These are phyloP conservation scores for Curvularia sp. DNA, from an alignment of 2,329 filamentous ascomycete species.

Conservation along the genomic window DNA sequence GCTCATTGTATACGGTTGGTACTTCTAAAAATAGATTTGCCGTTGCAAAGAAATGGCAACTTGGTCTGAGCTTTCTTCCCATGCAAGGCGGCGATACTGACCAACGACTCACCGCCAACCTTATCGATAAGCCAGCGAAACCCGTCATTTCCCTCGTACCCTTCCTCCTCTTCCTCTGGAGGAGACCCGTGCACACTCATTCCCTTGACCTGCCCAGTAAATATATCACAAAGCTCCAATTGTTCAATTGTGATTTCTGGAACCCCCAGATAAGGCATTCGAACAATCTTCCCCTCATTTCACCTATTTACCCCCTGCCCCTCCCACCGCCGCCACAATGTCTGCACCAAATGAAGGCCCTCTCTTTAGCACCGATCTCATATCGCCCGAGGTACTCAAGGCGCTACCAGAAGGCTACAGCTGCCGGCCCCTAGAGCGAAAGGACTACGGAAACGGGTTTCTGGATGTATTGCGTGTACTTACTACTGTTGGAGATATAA, in stretches of 20 bases:
- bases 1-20: background rate
- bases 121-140: constrained; percentile 32
- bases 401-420: constrained; percentile 81
- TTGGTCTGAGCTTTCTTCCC: background rate
- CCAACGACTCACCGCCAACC: constrained; percentile 27
- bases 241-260: background rate
- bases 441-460: constrained; percentile 82
- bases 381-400: constrained; percentile 75
- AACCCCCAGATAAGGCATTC: background rate
- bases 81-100: background rate
- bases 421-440: constrained; percentile 77
- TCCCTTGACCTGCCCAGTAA: background rate
- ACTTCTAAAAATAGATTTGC: constrained; percentile 7
- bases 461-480: constrained; percentile 90
- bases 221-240: constrained; percentile 2
- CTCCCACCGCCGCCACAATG: background rate
- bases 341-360: constrained; percentile 51
- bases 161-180: background rate
- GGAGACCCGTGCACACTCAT: background rate
- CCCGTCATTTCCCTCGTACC: constrained; percentile 1
- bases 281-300: background rate
- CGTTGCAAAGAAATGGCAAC: constrained; percentile 3
- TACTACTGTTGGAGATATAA: constrained; percentile 90
- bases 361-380: constrained; percentile 79
- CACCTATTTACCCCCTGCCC: background rate